Percentiles rank a stretch among this genome's conserved stretches.
Conservation (phyloP, 768 basidiomycete genomes). For the Basidioascus undulatus region DNA sequence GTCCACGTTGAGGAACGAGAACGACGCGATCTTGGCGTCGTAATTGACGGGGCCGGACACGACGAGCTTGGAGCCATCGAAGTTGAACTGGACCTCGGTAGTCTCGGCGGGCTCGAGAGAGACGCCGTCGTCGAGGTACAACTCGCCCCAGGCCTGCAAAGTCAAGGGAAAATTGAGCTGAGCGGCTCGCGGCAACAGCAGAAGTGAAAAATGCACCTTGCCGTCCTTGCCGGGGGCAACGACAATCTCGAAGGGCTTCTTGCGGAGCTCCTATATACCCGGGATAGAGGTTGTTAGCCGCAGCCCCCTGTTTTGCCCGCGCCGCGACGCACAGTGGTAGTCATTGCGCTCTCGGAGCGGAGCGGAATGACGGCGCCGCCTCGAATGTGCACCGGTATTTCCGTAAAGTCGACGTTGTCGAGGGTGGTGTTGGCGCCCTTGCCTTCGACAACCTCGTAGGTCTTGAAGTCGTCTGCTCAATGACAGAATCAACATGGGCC, state of each 20-base stretch:
- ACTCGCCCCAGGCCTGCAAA: conserved; percentile 26
- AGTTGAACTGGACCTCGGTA: conserved; percentile 18
- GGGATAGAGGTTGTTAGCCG: too few species aligned
- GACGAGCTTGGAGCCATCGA: conserved; percentile 14
- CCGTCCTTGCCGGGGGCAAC: conserved; percentile 35
- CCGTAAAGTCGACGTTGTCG: conserved; percentile 26
- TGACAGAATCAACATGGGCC: too few species aligned
- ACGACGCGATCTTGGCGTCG: too few species aligned
- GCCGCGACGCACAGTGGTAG: too few species aligned
- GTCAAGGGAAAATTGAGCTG: too few species aligned
- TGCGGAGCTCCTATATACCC: conserved; percentile 29
- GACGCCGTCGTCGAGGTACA: conserved; percentile 40
- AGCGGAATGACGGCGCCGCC: conserved; percentile 37
- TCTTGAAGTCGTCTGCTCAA: conserved; percentile 38
- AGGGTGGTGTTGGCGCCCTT: conserved; percentile 23
- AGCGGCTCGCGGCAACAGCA: too few species aligned
- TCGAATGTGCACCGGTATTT: conserved; percentile 38
- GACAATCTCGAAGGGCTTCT: conserved; percentile 34
- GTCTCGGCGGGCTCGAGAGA: conserved; percentile 19
- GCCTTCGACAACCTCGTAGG: conserved; percentile 28
- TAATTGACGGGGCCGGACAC: too few species aligned
- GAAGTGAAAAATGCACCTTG: too few species aligned
- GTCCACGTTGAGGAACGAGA: too few species aligned
- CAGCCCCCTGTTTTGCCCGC: too few species aligned
- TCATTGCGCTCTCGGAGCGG: conserved; percentile 32